Percentiles rank a stretch among this genome's conserved stretches.
Evolutionary conservation across 495 filamentous ascomycete species (phyloP).

Genomic region (Penicillium nucicola): DNA sequence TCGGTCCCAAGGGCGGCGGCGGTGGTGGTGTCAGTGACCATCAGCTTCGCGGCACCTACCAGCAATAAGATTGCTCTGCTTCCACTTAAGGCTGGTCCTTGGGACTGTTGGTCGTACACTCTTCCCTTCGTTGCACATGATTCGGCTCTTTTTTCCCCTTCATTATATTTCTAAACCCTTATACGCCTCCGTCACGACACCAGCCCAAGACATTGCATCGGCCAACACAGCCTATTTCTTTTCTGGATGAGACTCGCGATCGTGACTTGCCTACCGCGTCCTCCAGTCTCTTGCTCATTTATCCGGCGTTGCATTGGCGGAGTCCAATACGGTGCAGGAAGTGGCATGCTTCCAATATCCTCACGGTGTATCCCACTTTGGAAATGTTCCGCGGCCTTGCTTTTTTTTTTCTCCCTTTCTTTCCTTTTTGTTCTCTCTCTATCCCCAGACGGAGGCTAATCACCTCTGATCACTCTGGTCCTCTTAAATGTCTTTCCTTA

Average conservation of each 20-base stretch:
- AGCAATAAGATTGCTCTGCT: conserved; percentile 19
- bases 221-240: conserved; percentile 12
- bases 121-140: conserved; percentile 41
- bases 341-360: conserved; percentile 26
- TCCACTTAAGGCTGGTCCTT: conserved; percentile 23
- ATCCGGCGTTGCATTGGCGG: conserved; percentile 34
- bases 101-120: conserved; percentile 13
- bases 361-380: conserved; percentile 8
- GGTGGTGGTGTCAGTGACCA: conserved; percentile 37
- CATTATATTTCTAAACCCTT: conserved; percentile 13
- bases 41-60: conserved; percentile 24
- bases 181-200: conserved; percentile 18
- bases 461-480: conserved; percentile 4
- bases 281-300: conserved; percentile 28
- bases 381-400: conserved; percentile 5
- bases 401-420: not conserved
- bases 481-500: conserved; percentile 12
- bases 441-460: not conserved
- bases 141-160: conserved; percentile 16
- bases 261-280: conserved; percentile 21
- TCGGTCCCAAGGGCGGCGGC: conserved; percentile 44
- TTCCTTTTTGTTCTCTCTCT: not conserved
- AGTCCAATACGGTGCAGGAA: conserved; percentile 28
- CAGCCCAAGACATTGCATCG: conserved; percentile 20
- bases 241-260: conserved; percentile 25